A percentile compares a stretch with the other conserved stretches of the same genome.
These are phyloP conservation scores for Lentinula sp. DNA, from an alignment of 768 basidiomycete genomes.

Conservation along the genomic window DNA sequence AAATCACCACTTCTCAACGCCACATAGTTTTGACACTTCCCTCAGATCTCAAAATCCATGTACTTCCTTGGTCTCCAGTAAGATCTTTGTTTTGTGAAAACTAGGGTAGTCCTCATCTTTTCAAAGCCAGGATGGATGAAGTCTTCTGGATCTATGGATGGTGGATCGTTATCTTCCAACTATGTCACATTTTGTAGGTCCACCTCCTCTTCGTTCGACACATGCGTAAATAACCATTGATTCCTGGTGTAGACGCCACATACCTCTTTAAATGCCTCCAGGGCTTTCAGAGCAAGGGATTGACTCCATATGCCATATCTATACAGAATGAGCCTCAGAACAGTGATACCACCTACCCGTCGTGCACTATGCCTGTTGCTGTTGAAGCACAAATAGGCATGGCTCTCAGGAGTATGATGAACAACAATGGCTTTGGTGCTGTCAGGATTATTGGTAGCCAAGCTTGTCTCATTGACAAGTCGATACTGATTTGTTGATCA, in stretches of 20 bases:
- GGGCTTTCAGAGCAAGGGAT: conserved; percentile 57
- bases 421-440: conserved; percentile 51
- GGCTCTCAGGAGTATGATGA: conserved; percentile 49
- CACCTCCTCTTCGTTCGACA: not conserved
- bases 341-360: conserved; percentile 65
- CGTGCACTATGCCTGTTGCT: conserved; percentile 45
- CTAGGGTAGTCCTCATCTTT: not conserved
- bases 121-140: conserved; percentile 78
- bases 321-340: conserved; percentile 58
- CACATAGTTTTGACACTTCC: not conserved
- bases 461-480: not conserved
- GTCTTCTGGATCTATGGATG: conserved; percentile 56
- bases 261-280: conserved; percentile 71
- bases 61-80: conserved; percentile 75
- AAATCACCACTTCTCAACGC: not conserved
- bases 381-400: conserved; percentile 56
- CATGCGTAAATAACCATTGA: not conserved
- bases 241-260: conserved; percentile 44
- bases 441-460: conserved; percentile 55
- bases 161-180: conserved; percentile 49
- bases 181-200: conserved; percentile 44
- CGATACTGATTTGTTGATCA: not conserved
- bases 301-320: conserved; percentile 55
- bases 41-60: conserved; percentile 38
- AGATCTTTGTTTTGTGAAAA: conserved; percentile 12